These are phyloP conservation scores for Pichia sp. DNA, from an alignment of 1,139 yeast genomes.

Conservation along the genomic window DNA sequence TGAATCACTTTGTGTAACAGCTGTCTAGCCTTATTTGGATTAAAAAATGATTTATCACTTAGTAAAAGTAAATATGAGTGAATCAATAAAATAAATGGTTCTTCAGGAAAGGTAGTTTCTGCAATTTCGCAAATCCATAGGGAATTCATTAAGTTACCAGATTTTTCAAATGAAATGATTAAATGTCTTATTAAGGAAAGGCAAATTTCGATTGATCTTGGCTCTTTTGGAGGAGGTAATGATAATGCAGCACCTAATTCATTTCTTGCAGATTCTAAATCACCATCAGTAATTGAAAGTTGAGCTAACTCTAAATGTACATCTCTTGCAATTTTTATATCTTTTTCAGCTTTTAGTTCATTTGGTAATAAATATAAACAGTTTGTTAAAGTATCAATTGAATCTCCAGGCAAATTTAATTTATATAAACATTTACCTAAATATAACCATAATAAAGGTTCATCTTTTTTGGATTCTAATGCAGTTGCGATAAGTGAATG, in stretches of 20 bases:
- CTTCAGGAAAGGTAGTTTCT: conserved; percentile 38
- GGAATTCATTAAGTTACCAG: conserved; percentile 43
- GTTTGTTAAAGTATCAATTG: conserved; percentile 41
- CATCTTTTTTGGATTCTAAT: conserved; percentile 36
- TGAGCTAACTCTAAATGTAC: conserved; percentile 52
- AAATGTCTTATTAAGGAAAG: conserved; percentile 48
- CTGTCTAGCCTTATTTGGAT: conserved; percentile 34
- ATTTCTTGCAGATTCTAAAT: conserved; percentile 41
- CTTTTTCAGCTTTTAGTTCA: conserved; percentile 35
- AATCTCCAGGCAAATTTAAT: conserved; percentile 39
- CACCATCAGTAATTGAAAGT: conserved; percentile 45
- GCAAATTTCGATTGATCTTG: conserved; percentile 25
- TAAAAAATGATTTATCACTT: conserved; percentile 24
- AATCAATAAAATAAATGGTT: conserved; percentile 40
- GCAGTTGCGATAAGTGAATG: conserved; percentile 44
- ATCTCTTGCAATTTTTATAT: conserved; percentile 43
- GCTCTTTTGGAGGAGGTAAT: conserved; percentile 42
- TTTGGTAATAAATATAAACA: conserved; percentile 32
- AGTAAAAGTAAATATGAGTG: conserved; percentile 43
- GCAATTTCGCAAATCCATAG: conserved; percentile 44
- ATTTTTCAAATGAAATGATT: conserved; percentile 45
- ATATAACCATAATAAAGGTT: conserved; percentile 42
- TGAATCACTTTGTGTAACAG: conserved; percentile 31
- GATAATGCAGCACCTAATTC: conserved; percentile 46
- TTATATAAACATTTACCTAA: conserved; percentile 41